Percentiles rank a stretch among this genome's conserved stretches.
Conservation (phyloP, 2,329 filamentous ascomycete genomes). For the Pseudogymnoascus sp. region DNA sequence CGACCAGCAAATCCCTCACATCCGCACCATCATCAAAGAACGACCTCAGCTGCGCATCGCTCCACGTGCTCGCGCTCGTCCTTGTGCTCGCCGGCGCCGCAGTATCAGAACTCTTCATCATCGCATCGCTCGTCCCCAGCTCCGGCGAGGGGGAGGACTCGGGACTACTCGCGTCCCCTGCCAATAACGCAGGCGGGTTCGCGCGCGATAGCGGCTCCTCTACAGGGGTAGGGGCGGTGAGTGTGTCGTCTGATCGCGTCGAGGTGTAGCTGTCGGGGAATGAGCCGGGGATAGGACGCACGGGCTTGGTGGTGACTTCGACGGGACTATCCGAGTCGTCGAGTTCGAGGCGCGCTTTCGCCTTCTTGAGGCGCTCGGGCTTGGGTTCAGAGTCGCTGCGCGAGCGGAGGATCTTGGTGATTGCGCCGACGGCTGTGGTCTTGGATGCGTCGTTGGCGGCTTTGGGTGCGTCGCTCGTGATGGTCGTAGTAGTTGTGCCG, state of each 20-base stretch:
- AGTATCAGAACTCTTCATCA: background rate
- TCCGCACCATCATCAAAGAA: constrained; percentile 89
- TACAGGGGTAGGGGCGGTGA: constrained; percentile 18
- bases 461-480: constrained; percentile 31
- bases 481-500: constrained; percentile 26
- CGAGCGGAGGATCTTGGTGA: constrained; percentile 37
- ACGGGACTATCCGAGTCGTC: constrained; percentile 51
- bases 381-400: constrained; percentile 35
- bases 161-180: constrained; percentile 31
- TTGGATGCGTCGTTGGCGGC: constrained; percentile 32
- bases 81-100: constrained; percentile 46
- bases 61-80: constrained; percentile 57
- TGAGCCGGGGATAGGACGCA: constrained; percentile 26
- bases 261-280: constrained; percentile 28
- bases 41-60: constrained; percentile 72
- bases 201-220: constrained; percentile 14
- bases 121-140: constrained; percentile 40
- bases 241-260: constrained; percentile 12
- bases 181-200: constrained; percentile 33
- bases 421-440: constrained; percentile 33
- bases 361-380: constrained; percentile 48
- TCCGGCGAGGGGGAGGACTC: constrained; percentile 57
- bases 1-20: constrained; percentile 79
- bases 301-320: constrained; percentile 24
- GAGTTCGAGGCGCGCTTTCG: constrained; percentile 56